A percentile compares a stretch with the other conserved stretches of the same genome.
Evolutionary conservation across 371 early-diverging fungal genomes (phyloP).

Genomic region (Mucor indicus): DNA sequence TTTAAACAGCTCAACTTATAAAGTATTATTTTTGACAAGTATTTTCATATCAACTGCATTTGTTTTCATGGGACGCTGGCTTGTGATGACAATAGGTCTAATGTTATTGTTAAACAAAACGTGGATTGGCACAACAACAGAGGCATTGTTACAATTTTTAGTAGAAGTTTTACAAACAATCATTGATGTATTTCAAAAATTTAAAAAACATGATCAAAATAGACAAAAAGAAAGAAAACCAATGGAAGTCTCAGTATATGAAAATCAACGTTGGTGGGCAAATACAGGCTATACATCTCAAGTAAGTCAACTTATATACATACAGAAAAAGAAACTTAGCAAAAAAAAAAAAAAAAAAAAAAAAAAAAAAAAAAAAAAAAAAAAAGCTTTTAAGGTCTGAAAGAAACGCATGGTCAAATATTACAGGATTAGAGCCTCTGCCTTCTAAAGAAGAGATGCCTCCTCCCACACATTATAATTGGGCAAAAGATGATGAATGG

Average conservation of each 20-base stretch:
- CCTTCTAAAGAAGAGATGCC: conserved; percentile 38
- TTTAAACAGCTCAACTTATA: conserved; percentile 18
- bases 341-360: not conserved
- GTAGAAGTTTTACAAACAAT: conserved; percentile 27
- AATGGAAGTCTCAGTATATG: conserved; percentile 36
- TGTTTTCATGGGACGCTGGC: conserved; percentile 1
- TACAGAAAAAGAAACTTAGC: not conserved
- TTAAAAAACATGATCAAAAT: not conserved
- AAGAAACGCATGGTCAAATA: conserved; percentile 38
- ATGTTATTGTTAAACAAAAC: conserved; percentile 38
- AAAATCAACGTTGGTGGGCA: conserved; percentile 49
- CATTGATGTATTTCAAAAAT: conserved; percentile 2
- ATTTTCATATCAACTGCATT: not conserved
- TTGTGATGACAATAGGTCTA: conserved; percentile 23
- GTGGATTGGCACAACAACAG: conserved; percentile 26
- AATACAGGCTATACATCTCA: conserved; percentile 40
- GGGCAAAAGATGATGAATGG: conserved; percentile 38
- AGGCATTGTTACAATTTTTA: conserved; percentile 10
- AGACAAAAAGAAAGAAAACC: conserved; percentile 2
- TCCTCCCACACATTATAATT: conserved; percentile 35
- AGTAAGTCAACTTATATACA: conserved; percentile 13
- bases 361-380: too few relatives aligned
- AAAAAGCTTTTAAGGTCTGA: conserved; percentile 16
- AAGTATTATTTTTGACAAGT: conserved; percentile 5
- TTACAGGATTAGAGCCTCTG: conserved; percentile 32